phyloP scores from a whole-genome alignment of 2,329 filamentous ascomycete species.

The Penicillium expansum region DNA sequence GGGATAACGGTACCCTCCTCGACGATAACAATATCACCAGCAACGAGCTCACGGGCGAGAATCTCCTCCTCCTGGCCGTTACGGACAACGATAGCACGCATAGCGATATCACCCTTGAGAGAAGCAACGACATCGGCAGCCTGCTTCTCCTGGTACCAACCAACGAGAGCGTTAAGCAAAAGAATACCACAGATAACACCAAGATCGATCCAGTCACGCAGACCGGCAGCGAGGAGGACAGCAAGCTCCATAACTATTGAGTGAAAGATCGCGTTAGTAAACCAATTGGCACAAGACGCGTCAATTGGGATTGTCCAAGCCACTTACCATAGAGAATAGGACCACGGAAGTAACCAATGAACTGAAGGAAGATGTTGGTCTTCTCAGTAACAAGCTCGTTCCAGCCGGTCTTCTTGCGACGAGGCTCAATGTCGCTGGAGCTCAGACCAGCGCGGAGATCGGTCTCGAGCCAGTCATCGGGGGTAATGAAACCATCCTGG shows the following conservation, averaged over 20 bases:
- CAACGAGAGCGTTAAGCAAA: constrained; percentile 70
- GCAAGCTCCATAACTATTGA: constrained; percentile 67
- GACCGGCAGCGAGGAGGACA: constrained; percentile 69
- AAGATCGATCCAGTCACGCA: constrained; percentile 73
- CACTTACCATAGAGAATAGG: constrained; percentile 41
- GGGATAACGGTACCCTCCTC: constrained; percentile 71
- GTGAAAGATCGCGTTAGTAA: constrained; percentile 8
- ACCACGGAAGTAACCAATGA: constrained; percentile 71
- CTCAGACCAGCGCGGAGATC: constrained; percentile 65
- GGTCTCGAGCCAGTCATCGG: constrained; percentile 67
- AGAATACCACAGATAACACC: constrained; percentile 76
- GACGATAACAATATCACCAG: constrained; percentile 71
- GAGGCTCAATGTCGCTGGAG: constrained; percentile 57
- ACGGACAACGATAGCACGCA: constrained; percentile 67
- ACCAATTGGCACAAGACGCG: neutral
- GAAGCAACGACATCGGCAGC: constrained; percentile 72
- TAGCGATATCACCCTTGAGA: constrained; percentile 75
- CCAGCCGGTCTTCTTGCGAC: constrained; percentile 65
- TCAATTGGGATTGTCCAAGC: neutral
- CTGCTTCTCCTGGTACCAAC: constrained; percentile 80
- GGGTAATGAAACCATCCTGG: constrained; percentile 47
- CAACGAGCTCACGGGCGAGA: constrained; percentile 68
- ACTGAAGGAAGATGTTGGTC: constrained; percentile 72
- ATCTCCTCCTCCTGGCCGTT: constrained; percentile 67
- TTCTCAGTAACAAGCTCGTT: constrained; percentile 73